Base-by-base conservation (phyloP, 2,329 filamentous ascomycete species). In the Tolypocladium inflatum region DNA sequence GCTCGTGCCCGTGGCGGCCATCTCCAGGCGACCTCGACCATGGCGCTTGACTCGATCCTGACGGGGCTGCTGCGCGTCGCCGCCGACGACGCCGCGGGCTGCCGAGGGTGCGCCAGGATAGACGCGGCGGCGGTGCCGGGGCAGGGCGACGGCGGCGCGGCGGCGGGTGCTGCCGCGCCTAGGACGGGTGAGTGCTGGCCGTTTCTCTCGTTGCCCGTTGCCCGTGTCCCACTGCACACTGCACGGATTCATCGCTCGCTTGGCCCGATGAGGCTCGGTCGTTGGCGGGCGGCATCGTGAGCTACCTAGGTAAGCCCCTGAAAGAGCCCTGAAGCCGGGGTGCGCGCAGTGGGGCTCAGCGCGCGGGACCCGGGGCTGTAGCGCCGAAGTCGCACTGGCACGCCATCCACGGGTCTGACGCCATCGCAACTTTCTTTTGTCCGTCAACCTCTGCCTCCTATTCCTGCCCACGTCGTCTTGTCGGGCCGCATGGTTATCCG, bases 391-490 rank as follows among this genome's bases (percentile, higher is more conserved):
- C 57, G 57, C 57, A 55, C 11, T 6, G 43, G 45, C 45, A 51
- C 48, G 48, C 48, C 30, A 51, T 51, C 48, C 45, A 35, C 50
- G 13, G 37, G 52, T 38, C 43, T 62, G 61, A 61, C 61, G 61
- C 61, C 59, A 62, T 61, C 55, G 57, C 59, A 58, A 33, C 56
- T 37, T 56, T 45, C 54, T 42, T 42, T 42, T 21, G 26, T 48
- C 23, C 48, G 30, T 37, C 48, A n/a, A 21, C 48, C 19, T 35
- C 10, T 35, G 4, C 30, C 13, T 2, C 35, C 10, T n/a, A 4
- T 17, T 2, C 17, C 11, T 11, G 38, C 15, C 6, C 37, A 9
- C 38, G 6, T n/a, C 1, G 33, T 33, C 26, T 19, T 33, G n/a
- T n/a, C n/a, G n/a, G n/a, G 35, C 19, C 48, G 9, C 30, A 19